Conservation (phyloP, 208 protist species). For the Trypanosoma avium region DNA sequence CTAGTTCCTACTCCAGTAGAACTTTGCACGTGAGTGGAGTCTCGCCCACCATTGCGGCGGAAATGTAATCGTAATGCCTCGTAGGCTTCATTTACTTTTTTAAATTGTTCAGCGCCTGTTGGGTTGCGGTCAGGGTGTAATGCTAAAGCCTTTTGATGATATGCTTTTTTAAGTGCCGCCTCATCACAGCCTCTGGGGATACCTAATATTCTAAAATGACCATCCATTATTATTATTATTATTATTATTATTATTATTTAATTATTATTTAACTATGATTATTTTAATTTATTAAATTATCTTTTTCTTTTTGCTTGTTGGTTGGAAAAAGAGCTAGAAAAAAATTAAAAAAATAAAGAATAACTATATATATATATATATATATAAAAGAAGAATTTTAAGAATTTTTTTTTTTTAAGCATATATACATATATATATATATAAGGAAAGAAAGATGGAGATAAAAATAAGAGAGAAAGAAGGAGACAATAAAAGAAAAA, state of each 20-base stretch:
- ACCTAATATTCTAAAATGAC: slow-evolving; percentile 62
- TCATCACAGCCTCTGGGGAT: slow-evolving; percentile 71
- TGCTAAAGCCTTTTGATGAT: slow-evolving; percentile 89
- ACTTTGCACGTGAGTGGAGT: background rate
- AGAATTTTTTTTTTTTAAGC: no score
- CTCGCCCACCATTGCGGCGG: slow-evolving; percentile 32
- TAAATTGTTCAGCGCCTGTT: slow-evolving; percentile 74
- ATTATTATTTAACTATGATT: no score
- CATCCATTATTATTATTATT: slow-evolving; percentile 25
- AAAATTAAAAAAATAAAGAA: no score
- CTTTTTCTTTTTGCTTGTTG: no score
- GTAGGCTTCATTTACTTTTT: slow-evolving; percentile 93
- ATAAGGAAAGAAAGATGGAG: background rate
- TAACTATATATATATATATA: no score
- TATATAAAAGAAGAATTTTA: no score
- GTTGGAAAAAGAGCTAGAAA: no score
- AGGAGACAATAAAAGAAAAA: slow-evolving; percentile 15
- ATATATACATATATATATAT: background rate
- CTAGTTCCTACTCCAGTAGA: background rate
- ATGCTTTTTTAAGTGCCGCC: slow-evolving; percentile 89
- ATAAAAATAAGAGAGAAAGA: background rate
- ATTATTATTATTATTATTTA: background rate
- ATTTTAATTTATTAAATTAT: no score
- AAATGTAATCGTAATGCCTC: slow-evolving; percentile 88
- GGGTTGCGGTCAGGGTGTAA: slow-evolving; percentile 95